Evolutionary conservation across 2,329 filamentous ascomycete genomes (phyloP), one percentile per base, ranked within the genome.

Genomic region (Ascochyta rabiei): DNA sequence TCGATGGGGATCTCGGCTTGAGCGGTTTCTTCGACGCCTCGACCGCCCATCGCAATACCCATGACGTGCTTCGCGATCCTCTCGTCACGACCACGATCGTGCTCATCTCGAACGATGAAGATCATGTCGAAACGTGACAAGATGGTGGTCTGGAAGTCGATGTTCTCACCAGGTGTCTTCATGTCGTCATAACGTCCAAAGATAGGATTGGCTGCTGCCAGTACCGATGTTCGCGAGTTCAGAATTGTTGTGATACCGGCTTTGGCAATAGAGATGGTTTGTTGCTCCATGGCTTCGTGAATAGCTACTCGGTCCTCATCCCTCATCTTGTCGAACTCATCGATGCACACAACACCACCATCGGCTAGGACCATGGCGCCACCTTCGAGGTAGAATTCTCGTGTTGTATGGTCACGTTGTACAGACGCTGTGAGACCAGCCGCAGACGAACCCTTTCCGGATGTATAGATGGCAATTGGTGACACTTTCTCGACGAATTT

Each of bases 321-420:
- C 59, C 95, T 85, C 95, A 99, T 99, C 82, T 99, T 99, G 80
- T 99, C 95, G 72, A 99, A 99, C 77, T 99, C 95, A 72, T 99
- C 95, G 66, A 99, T 99, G 76, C 95, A 98, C 9, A 98, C 95
- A 1, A 98, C 93, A 67, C 95, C 95, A 2, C 93, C 93, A 64
- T 99, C 95, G 4, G 95, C 95, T 16, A 99, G 85, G 3, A 99
- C 95, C 95, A 99, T 98, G 28, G 95, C 95, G 77, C 95, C 95
- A 41, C 95, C 95, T 80, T 99, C 95, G 0, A 99, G 86, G 70
- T 98, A 99, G 76, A 99, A 99, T 74, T 99, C 95, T 46, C 95
- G 86, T 0, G 93, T 97, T 13, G 88, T 89, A 13, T 90, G 88
- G 70, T 99, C 95, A 54, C 95, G 87, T 68, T 99, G 95, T 1